These are phyloP conservation scores for Tolypocladium tundrense DNA, from an alignment of 2,329 filamentous ascomycete genomes.

Conservation along the genomic window DNA sequence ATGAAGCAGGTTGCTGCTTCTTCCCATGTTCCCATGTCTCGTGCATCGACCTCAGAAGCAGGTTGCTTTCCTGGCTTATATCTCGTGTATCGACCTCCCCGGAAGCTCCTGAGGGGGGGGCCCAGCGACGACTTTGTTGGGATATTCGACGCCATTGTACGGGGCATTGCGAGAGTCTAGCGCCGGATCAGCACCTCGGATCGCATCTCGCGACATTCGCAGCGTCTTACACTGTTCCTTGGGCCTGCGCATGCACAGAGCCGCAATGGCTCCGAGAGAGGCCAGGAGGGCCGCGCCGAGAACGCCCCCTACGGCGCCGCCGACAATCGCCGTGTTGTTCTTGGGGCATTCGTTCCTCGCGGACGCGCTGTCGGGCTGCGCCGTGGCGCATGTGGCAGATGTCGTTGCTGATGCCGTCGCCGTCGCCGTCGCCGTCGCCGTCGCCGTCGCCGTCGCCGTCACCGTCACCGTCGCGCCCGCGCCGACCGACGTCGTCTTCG, in stretches of 20 bases:
- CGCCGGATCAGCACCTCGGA: background rate
- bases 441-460: background rate
- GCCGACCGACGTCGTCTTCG: background rate
- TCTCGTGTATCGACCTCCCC: background rate
- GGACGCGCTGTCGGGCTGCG: background rate
- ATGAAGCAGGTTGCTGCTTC: no score
- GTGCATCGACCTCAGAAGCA: background rate
- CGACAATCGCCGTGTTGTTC: constrained; percentile 11
- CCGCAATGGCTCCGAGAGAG: constrained; percentile 8
- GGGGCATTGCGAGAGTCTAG: background rate
- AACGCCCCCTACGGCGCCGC: constrained; percentile 10
- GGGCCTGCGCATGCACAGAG: constrained; percentile 3
- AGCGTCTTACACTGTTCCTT: background rate
- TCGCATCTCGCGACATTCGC: background rate
- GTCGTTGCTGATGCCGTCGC: background rate
- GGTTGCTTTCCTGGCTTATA: background rate
- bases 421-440: background rate
- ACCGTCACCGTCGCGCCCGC: background rate
- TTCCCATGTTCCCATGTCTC: background rate
- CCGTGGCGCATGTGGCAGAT: background rate
- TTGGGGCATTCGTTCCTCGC: constrained; percentile 6
- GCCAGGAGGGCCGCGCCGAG: constrained; percentile 12
- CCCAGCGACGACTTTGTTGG: background rate
- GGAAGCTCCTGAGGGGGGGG: background rate
- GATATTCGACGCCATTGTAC: background rate